phyloP scores from a whole-genome alignment of 2,329 filamentous ascomycete species.

The Aspergillus unguis region DNA sequence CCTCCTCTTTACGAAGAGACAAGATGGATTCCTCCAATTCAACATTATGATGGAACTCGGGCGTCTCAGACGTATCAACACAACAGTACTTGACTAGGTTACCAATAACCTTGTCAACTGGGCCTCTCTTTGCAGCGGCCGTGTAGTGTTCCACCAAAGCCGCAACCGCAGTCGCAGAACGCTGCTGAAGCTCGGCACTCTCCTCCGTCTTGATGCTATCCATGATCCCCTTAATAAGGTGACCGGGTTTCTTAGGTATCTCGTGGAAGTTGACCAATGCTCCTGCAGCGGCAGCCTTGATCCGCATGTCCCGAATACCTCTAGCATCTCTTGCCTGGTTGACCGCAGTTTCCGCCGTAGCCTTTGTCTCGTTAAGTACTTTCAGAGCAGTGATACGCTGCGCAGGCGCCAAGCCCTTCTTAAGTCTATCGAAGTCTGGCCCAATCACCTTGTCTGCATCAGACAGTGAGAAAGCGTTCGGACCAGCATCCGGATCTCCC shows the following conservation, averaged over 20 bases:
- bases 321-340: conserved; percentile 77
- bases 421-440: conserved; percentile 82
- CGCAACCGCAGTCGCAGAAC: conserved; percentile 81
- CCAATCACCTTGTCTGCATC: conserved; percentile 85
- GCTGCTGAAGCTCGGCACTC: conserved; percentile 79
- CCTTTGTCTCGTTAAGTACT: conserved; percentile 72
- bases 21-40: conserved; percentile 75
- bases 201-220: conserved; percentile 96
- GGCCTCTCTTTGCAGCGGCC: conserved; percentile 70
- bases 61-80: conserved; percentile 94
- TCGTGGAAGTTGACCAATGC: conserved; percentile 83
- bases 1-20: conserved; percentile 95
- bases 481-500: conserved; percentile 85
- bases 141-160: conserved; percentile 84
- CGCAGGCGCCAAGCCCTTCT: conserved; percentile 82
- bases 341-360: conserved; percentile 67
- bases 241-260: conserved; percentile 88
- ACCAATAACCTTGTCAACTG: conserved; percentile 91
- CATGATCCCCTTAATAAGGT: conserved; percentile 95
- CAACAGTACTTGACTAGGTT: conserved; percentile 98
- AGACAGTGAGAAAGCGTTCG: conserved; percentile 82
- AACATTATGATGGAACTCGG: conserved; percentile 85
- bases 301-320: conserved; percentile 75
- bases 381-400: conserved; percentile 81
- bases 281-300: conserved; percentile 81